These are phyloP conservation scores for Hanseniaspora thailandica DNA, from an alignment of 805 yeast genomes.

Conservation along the genomic window DNA sequence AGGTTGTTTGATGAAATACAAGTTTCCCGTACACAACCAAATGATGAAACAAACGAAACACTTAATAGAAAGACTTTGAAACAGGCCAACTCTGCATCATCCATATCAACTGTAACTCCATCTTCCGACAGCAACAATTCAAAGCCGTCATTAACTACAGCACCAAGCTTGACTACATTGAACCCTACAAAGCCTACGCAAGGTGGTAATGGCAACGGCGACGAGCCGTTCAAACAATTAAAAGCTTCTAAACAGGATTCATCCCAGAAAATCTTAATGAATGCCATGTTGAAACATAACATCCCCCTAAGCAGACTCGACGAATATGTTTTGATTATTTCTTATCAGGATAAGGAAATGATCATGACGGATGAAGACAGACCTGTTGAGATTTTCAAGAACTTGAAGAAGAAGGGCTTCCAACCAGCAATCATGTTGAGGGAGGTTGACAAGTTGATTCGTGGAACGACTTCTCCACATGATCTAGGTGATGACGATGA, in stretches of 20 bases:
- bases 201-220: neutral
- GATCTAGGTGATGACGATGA: constrained; percentile 17
- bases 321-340: constrained; percentile 75
- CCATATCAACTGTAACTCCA: neutral
- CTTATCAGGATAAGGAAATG: constrained; percentile 84
- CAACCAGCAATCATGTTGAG: constrained; percentile 89
- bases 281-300: constrained; percentile 77
- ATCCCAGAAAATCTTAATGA: constrained; percentile 74
- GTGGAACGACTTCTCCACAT: neutral
- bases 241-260: constrained; percentile 85
- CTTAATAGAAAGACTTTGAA: neutral
- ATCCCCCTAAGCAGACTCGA: constrained; percentile 72
- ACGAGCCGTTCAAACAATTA: constrained; percentile 69
- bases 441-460: constrained; percentile 49
- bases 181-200: constrained; percentile 14
- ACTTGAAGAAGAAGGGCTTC: constrained; percentile 69
- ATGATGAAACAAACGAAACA: neutral
- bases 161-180: constrained; percentile 14
- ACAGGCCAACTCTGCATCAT: neutral
- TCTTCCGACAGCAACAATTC: neutral
- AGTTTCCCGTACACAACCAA: neutral
- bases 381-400: constrained; percentile 78
- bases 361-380: constrained; percentile 72
- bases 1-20: constrained; percentile 1
- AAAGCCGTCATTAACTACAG: constrained; percentile 1